Base-by-base conservation (phyloP, 306 rosid species). In the Boehmeria nivea region DNA sequence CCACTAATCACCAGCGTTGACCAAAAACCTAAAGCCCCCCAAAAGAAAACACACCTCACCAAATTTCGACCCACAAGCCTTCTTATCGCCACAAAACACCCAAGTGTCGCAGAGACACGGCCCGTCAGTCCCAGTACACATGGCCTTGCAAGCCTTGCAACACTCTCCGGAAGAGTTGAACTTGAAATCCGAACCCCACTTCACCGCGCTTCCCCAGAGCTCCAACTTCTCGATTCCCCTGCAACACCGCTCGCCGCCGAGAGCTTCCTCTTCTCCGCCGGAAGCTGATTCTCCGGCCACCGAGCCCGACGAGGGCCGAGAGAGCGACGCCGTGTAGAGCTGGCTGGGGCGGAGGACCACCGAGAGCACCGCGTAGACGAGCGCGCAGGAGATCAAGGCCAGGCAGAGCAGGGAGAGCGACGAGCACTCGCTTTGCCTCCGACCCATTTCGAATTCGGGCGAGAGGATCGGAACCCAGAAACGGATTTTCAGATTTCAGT, bases 141-240 rank as follows among this genome's bases (percentile, higher is more conserved):
- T 87, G 21, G 82, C 56, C 67, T 91, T 87, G 73, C 98, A 87
- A 3, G 96, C 95, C 59, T 74, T 63, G 51, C 98, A 91, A 61
- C 98, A 91, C 14, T 38, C 78, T 72, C 74, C 72, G 0, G 96
- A 77, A 47, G 66, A 78, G 51, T 82, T 80, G 71, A 82, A 80
- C 55, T 87, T 91, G 57, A 91, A 91, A 11, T 82, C 85, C 9
- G 98, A 82, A 52, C 96, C 96, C 96, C 96, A 91, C 69, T 87
- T 91, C 63, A 91, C 98, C 37, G 96, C 81, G 2, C 75, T 66
- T 38, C 98, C 98, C 98, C 98, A 91, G 4, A 84, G 82, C 77
- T 91, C 98, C 76, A 80, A 67, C 69, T 69, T 71, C 51, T 80
- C 86, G 66, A 85, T 63, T 50, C 98, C 98, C 51, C 84, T 71